These are phyloP conservation scores for Metarhizium robertsii DNA, from an alignment of 2,329 filamentous ascomycete genomes.

Conservation along the genomic window DNA sequence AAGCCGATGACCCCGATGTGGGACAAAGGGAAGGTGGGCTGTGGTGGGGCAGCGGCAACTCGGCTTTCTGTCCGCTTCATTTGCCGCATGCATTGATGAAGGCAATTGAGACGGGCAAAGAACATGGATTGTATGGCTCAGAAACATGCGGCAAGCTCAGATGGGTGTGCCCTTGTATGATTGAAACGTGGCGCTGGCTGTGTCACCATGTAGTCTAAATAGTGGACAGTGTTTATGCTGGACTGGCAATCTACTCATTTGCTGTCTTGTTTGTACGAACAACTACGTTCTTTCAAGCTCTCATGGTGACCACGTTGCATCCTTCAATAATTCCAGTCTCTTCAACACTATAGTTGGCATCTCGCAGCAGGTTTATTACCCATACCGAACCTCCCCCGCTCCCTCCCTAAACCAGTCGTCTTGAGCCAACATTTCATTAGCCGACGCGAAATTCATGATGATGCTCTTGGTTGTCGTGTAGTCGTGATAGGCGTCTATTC, in stretches of 20 bases:
- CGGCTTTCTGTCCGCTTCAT: neutral
- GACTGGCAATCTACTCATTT: too few relatives aligned
- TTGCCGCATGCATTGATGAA: neutral
- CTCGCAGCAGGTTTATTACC: slow-evolving; percentile 8
- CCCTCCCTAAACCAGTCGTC: slow-evolving; percentile 64
- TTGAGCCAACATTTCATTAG: slow-evolving; percentile 37
- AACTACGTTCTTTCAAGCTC: too few relatives aligned
- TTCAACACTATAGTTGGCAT: too few relatives aligned
- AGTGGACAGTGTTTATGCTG: too few relatives aligned
- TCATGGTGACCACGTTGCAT: too few relatives aligned
- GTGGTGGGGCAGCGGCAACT: neutral
- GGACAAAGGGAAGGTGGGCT: too few relatives aligned
- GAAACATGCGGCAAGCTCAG: neutral
- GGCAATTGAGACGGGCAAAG: neutral
- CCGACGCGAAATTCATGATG: slow-evolving; percentile 57
- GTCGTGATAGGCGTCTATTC: slow-evolving; percentile 50
- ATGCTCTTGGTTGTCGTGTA: slow-evolving; percentile 57
- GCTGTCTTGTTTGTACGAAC: too few relatives aligned
- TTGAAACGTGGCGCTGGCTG: neutral
- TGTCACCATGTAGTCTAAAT: neutral
- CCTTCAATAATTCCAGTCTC: too few relatives aligned
- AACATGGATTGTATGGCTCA: neutral
- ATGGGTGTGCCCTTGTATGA: neutral
- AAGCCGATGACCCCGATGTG: neutral
- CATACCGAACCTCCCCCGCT: slow-evolving; percentile 35